Percentiles rank a stretch among this genome's conserved stretches.
Conservation (phyloP, 352 stramenopile genomes). For the Phytopythium mirpurense region DNA sequence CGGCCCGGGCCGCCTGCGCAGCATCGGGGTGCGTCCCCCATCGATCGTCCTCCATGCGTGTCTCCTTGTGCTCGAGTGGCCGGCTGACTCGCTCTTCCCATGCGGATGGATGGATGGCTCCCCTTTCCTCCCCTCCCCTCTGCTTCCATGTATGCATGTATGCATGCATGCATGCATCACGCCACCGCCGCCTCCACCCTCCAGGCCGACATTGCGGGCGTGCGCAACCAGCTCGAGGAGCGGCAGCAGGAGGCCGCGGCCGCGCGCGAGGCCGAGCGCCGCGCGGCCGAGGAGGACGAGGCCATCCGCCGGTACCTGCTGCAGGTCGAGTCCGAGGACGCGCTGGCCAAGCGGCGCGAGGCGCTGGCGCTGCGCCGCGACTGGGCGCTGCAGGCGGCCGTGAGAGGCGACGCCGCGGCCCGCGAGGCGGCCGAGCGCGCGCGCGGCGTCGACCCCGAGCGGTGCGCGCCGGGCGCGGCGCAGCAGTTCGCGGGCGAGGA, state of each 20-base stretch:
- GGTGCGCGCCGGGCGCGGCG: conserved; percentile 40
- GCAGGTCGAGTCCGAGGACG: conserved; percentile 72
- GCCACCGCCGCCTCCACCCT: too few species aligned
- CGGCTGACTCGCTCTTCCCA: too few species aligned
- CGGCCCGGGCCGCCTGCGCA: conserved; percentile 51
- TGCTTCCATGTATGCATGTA: too few species aligned
- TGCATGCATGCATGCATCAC: too few species aligned
- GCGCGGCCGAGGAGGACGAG: conserved; percentile 46
- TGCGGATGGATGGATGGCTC: too few species aligned
- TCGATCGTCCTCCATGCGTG: neutral
- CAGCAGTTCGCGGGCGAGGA: conserved; percentile 77
- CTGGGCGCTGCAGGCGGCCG: conserved; percentile 41
- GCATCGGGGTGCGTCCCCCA: conserved; percentile 43
- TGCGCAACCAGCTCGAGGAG: conserved; percentile 74
- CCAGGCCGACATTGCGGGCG: conserved; percentile 64
- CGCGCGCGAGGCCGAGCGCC: conserved; percentile 37
- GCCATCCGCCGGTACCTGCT: conserved; percentile 70
- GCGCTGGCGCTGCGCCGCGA: conserved; percentile 60
- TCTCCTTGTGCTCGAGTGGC: too few species aligned
- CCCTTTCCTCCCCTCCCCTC: too few species aligned
- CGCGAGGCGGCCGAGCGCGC: conserved; percentile 25
- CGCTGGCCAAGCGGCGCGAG: conserved; percentile 52
- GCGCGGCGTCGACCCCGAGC: conserved; percentile 47
- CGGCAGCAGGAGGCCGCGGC: conserved; percentile 42
- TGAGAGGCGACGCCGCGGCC: conserved; percentile 21